Conservation (phyloP, 805 yeast species). For the Hanseniaspora lachancei region DNA sequence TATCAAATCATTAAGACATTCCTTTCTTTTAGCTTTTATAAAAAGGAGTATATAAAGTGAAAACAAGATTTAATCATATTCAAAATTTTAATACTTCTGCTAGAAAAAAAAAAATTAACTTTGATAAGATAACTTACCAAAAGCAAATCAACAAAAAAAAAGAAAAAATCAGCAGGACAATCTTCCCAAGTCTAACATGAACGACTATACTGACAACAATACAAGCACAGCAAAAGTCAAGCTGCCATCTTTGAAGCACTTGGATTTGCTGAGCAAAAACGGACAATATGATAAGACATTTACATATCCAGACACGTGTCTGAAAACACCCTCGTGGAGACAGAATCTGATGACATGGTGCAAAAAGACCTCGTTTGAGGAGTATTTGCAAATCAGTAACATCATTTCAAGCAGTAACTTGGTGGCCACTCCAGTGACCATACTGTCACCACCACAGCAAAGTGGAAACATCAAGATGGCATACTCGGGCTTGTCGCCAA, state of each 20-base stretch:
- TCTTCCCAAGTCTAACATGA: background rate
- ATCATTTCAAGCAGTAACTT: constrained; percentile 10
- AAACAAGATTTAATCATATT: too few species aligned
- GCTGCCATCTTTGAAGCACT: constrained; percentile 26
- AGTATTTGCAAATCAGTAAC: constrained; percentile 21
- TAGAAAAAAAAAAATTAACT: too few species aligned
- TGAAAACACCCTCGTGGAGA: constrained; percentile 24
- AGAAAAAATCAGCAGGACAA: background rate
- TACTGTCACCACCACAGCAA: constrained; percentile 10
- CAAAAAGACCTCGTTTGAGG: constrained; percentile 24
- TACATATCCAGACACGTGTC: constrained; percentile 27
- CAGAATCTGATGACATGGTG: constrained; percentile 26
- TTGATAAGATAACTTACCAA: background rate
- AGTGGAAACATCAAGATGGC: background rate
- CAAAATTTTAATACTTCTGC: too few species aligned
- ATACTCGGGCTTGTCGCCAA: constrained; percentile 5
- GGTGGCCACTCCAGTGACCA: constrained; percentile 11
- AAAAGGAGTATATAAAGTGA: too few species aligned
- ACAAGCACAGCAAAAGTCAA: background rate
- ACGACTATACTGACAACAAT: background rate
- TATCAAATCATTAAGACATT: too few species aligned
- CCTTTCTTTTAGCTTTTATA: too few species aligned
- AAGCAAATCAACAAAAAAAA: background rate
- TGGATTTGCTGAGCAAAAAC: constrained; percentile 24
- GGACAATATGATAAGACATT: constrained; percentile 23